Conservation (phyloP, 1,284 basidiomycete genomes). For the Lentinula novae-zelandiae region DNA sequence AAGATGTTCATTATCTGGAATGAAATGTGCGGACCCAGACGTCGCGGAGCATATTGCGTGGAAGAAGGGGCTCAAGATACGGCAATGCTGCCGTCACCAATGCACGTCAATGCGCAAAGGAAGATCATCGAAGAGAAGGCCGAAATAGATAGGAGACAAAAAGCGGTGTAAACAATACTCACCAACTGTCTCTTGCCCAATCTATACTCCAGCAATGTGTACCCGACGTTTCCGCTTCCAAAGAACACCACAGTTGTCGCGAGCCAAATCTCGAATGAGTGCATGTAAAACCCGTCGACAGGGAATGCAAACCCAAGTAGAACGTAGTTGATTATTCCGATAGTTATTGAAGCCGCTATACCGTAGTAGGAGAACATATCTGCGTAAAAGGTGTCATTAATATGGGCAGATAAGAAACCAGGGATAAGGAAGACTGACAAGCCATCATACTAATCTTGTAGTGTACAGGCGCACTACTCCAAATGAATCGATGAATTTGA, state of each 20-base stretch:
- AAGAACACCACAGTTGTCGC: constrained; percentile 78
- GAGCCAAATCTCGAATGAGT: constrained; percentile 76
- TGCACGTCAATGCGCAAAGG: neutral
- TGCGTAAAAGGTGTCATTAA: constrained; percentile 15
- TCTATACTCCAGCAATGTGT: constrained; percentile 74
- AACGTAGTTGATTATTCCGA: constrained; percentile 73
- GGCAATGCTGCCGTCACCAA: neutral
- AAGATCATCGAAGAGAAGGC: neutral
- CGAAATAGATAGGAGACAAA: constrained; percentile 17
- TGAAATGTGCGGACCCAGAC: too few species aligned
- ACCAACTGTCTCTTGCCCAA: constrained; percentile 59
- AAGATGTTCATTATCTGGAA: too few species aligned
- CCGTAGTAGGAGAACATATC: constrained; percentile 91
- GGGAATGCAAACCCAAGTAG: constrained; percentile 67
- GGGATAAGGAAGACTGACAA: constrained; percentile 44
- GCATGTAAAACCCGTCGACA: constrained; percentile 70
- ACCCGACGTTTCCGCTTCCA: constrained; percentile 70
- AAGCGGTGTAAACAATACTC: constrained; percentile 16
- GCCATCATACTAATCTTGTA: constrained; percentile 79
- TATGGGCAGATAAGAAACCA: neutral
- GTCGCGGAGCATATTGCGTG: too few species aligned
- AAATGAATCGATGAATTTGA: constrained; percentile 72
- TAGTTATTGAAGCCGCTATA: constrained; percentile 63
- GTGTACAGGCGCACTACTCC: constrained; percentile 72
- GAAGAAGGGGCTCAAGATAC: neutral